Conservation (phyloP, 129 eudicot species). For the Saussurea involucrata region DNA sequence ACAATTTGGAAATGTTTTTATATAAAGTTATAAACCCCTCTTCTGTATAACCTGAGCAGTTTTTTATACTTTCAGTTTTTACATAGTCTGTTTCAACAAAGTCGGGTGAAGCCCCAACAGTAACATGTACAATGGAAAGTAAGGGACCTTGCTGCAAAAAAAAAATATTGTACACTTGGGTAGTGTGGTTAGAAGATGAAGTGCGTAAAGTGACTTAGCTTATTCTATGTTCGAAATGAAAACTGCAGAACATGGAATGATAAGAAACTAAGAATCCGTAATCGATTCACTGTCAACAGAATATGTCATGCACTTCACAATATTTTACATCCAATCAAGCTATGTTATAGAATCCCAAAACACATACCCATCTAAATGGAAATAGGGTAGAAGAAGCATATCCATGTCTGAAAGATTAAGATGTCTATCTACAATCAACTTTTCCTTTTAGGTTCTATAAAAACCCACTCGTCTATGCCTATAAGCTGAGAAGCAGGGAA, state of each 20-base stretch:
- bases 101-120: slow-evolving; percentile 10
- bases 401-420: background rate
- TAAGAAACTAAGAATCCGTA: background rate
- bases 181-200: slow-evolving; percentile 27
- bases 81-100: slow-evolving; percentile 14
- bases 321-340: background rate
- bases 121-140: slow-evolving; percentile 11
- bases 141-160: slow-evolving; percentile 28
- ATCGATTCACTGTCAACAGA: background rate
- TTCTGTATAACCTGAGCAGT: slow-evolving; percentile 18
- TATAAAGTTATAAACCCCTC: slow-evolving; percentile 17
- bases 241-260: background rate
- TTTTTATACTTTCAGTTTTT: slow-evolving; percentile 7
- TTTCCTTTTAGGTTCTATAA: background rate
- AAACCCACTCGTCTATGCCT: background rate
- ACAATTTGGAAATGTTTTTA: slow-evolving; percentile 6
- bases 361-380: background rate
- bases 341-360: slow-evolving; percentile 3
- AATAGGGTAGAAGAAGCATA: background rate
- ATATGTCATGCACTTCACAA: background rate
- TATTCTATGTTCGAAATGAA: background rate
- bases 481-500: slow-evolving; percentile 2
- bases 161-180: slow-evolving; percentile 21
- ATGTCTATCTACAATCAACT: background rate
- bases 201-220: slow-evolving; percentile 6